These are phyloP conservation scores for Saccharata proteae DNA, from an alignment of 2,329 filamentous ascomycete genomes.

Conservation along the genomic window DNA sequence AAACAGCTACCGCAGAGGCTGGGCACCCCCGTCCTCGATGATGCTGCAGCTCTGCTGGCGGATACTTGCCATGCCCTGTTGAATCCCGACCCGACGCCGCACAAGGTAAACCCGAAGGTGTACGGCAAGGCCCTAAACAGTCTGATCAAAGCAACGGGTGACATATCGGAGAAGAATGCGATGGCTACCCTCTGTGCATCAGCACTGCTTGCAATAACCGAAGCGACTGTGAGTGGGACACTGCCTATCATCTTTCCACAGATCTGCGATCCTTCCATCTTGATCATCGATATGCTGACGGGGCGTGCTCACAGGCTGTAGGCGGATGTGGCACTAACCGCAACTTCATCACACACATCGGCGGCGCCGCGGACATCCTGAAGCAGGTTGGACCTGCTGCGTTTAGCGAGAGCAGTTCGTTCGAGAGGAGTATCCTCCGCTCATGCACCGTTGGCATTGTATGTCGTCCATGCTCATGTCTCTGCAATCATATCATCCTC, in stretches of 20 bases:
- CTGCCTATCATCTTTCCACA: no score
- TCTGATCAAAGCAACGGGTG: slow-evolving; percentile 2
- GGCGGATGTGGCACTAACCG: slow-evolving; percentile 5
- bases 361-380: slow-evolving; percentile 7
- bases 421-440: slow-evolving; percentile 6
- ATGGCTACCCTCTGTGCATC: slow-evolving; percentile 6
- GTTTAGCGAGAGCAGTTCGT: slow-evolving; percentile 5
- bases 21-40: slow-evolving; percentile 2
- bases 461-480: no score
- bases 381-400: slow-evolving; percentile 1
- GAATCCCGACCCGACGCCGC: neutral
- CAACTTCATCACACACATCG: slow-evolving; percentile 7
- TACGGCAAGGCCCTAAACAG: slow-evolving; percentile 7
- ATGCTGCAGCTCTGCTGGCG: slow-evolving; percentile 3
- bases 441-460: slow-evolving; percentile 7
- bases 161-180: neutral
- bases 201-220: slow-evolving; percentile 6
- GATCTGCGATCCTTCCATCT: neutral
- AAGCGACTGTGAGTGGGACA: slow-evolving; percentile 7
- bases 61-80: slow-evolving; percentile 4
- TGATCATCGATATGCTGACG: neutral
- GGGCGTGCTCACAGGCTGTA: slow-evolving; percentile 1
- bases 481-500: no score
- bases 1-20: slow-evolving; percentile 3
- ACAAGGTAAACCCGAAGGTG: slow-evolving; percentile 4